These are phyloP conservation scores for Gloeophyllum trabeum DNA, from an alignment of 768 basidiomycete genomes.

Conservation along the genomic window DNA sequence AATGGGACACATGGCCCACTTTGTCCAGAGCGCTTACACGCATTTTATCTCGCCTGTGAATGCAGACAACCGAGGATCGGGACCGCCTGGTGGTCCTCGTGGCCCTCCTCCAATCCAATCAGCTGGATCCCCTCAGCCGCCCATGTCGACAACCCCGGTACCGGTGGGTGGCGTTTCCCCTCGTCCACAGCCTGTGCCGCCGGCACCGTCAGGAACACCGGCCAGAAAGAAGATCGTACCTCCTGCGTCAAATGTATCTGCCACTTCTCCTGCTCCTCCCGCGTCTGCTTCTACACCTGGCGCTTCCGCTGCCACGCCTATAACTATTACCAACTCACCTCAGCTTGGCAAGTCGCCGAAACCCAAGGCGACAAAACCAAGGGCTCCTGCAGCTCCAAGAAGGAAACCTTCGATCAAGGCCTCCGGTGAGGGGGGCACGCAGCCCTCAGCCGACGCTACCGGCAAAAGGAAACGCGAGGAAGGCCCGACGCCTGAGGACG, in stretches of 20 bases:
- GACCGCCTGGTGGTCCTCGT: constrained; percentile 1
- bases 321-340: constrained; percentile 15
- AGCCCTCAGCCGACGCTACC: constrained; percentile 6
- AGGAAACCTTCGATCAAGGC: constrained; percentile 19
- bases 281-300: constrained; percentile 32
- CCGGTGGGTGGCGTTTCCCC: no score
- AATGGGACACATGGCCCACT: constrained; percentile 24
- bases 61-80: constrained; percentile 2
- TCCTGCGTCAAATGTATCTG: constrained; percentile 12
- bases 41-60: constrained; percentile 17
- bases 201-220: no score
- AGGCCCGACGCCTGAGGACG: constrained; percentile 6
- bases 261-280: constrained; percentile 15
- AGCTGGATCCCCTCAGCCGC: background rate
- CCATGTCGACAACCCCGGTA: background rate
- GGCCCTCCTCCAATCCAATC: background rate
- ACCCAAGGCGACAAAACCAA: constrained; percentile 32
- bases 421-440: background rate
- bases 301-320: constrained; percentile 26
- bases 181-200: no score
- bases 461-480: constrained; percentile 48
- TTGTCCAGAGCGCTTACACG: constrained; percentile 30
- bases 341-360: constrained; percentile 56
- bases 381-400: constrained; percentile 23
- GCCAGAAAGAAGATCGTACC: constrained; percentile 1